phyloP scores from a whole-genome alignment of 108 stramenopile species.

The Pinguiococcus pyrenoidosus region DNA sequence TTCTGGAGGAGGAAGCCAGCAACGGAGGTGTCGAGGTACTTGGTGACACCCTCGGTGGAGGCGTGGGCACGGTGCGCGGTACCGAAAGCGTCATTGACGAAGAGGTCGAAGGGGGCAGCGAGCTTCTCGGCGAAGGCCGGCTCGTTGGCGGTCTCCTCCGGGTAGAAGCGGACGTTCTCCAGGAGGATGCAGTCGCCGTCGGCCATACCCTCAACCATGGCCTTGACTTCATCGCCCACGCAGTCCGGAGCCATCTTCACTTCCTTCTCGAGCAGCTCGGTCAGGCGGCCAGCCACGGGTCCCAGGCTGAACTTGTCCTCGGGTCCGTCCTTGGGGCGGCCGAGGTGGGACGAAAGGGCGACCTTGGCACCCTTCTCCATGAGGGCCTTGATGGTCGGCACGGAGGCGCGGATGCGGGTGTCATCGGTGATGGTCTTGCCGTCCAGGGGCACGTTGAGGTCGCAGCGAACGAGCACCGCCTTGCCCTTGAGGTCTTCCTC shows the following conservation, averaged over 20 bases:
- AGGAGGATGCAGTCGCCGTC: constrained; percentile 74
- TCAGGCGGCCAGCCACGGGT: constrained; percentile 85
- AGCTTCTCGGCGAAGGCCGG: constrained; percentile 31
- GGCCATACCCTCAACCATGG: constrained; percentile 47
- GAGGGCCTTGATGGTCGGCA: constrained; percentile 96
- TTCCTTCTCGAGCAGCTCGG: constrained; percentile 74
- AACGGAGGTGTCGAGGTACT: constrained; percentile 27
- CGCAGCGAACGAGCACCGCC: constrained; percentile 89
- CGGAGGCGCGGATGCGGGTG: constrained; percentile 93
- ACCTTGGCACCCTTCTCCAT: constrained; percentile 85
- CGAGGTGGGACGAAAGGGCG: constrained; percentile 95
- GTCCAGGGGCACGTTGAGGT: constrained; percentile 91
- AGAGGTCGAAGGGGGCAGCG: constrained; percentile 59
- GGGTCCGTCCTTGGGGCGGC: constrained; percentile 89
- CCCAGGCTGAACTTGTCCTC: constrained; percentile 96
- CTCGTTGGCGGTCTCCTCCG: constrained; percentile 36
- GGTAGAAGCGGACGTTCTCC: constrained; percentile 95
- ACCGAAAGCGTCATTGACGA: constrained; percentile 98
- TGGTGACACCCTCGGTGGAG: constrained; percentile 82
- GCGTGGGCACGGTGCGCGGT: constrained; percentile 97
- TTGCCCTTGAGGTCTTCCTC: constrained; percentile 74
- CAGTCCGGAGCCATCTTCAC: constrained; percentile 89
- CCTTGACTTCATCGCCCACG: constrained; percentile 79
- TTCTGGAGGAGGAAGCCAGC: constrained; percentile 67
- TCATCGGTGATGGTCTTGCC: constrained; percentile 94